Conservation (phyloP, 1,139 yeast species). For the Suzukiozyma palmioleophila region DNA sequence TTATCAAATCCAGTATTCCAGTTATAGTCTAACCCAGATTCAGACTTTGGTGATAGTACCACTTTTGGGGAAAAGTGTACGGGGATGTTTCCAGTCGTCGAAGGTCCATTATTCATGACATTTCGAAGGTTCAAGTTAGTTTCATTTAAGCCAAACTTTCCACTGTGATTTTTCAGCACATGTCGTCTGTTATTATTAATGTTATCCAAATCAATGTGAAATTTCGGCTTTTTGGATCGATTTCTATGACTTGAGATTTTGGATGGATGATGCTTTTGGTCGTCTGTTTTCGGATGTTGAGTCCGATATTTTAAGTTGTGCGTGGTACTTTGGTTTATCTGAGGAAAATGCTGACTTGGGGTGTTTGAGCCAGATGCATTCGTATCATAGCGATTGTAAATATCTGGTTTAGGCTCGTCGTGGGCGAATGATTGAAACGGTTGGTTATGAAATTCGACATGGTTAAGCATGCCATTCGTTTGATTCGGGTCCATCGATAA, state of each 20-base stretch:
- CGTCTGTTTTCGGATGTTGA: not conserved
- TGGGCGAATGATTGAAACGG: too few species aligned
- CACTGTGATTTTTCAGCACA: not conserved
- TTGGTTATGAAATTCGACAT: too few species aligned
- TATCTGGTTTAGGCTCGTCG: too few species aligned
- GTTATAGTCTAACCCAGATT: slow-evolving; percentile 9
- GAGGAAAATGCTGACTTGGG: too few species aligned
- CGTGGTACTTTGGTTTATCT: not conserved
- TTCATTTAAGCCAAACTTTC: too few species aligned
- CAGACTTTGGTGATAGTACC: slow-evolving; percentile 9
- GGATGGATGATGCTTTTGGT: not conserved
- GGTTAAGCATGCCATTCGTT: too few species aligned
- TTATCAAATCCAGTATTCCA: slow-evolving; percentile 4
- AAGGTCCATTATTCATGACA: not conserved
- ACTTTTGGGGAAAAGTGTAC: slow-evolving; percentile 7
- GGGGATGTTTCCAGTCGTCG: slow-evolving; percentile 5
- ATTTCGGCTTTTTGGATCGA: slow-evolving; percentile 12
- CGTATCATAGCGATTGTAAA: too few species aligned
- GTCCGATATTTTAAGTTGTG: too few species aligned
- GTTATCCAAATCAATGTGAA: slow-evolving; percentile 15
- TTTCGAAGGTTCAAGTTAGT: not conserved
- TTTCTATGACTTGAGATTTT: slow-evolving; percentile 3
- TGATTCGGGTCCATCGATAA: too few species aligned
- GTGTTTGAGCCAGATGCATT: too few species aligned
- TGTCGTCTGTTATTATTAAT: slow-evolving; percentile 6